phyloP scores from a whole-genome alignment of 177 flowering plant genomes.

The Vitis hybrid region DNA sequence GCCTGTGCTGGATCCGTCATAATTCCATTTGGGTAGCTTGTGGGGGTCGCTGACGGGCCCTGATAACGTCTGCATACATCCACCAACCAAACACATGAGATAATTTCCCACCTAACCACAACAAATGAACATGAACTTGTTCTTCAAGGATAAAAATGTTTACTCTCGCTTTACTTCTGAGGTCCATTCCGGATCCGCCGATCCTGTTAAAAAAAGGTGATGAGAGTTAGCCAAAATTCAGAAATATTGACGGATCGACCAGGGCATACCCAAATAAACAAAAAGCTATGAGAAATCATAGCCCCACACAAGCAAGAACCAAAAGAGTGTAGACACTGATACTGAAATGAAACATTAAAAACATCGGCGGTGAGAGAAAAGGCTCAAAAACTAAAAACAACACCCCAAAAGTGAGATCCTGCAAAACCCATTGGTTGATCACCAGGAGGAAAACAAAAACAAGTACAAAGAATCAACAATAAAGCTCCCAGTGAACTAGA shows the following conservation, averaged over 20 bases:
- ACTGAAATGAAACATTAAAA: too few relatives aligned
- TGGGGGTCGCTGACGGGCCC: constrained; percentile 50
- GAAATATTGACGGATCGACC: neutral
- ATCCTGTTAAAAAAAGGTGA: constrained; percentile 39
- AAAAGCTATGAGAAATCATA: too few relatives aligned
- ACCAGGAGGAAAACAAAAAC: neutral
- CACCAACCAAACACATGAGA: neutral
- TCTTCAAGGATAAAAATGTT: neutral
- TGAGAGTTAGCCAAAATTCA: neutral
- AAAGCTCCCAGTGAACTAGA: neutral
- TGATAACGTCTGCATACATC: constrained; percentile 46
- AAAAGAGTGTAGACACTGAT: too few relatives aligned
- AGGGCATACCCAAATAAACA: too few relatives aligned
- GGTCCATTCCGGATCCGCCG: constrained; percentile 85
- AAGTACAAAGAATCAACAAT: neutral
- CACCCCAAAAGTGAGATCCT: too few relatives aligned
- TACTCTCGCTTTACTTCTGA: constrained; percentile 91
- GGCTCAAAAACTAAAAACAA: too few relatives aligned
- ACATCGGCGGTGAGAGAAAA: too few relatives aligned
- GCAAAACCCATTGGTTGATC: too few relatives aligned
- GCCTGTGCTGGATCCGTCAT: constrained; percentile 89
- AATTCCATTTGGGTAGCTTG: constrained; percentile 86
- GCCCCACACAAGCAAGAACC: too few relatives aligned
- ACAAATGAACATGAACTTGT: neutral
- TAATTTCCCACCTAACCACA: neutral